Base-by-base conservation (phyloP, 2,329 filamentous ascomycete species). In the Paecilomyces sp. region DNA sequence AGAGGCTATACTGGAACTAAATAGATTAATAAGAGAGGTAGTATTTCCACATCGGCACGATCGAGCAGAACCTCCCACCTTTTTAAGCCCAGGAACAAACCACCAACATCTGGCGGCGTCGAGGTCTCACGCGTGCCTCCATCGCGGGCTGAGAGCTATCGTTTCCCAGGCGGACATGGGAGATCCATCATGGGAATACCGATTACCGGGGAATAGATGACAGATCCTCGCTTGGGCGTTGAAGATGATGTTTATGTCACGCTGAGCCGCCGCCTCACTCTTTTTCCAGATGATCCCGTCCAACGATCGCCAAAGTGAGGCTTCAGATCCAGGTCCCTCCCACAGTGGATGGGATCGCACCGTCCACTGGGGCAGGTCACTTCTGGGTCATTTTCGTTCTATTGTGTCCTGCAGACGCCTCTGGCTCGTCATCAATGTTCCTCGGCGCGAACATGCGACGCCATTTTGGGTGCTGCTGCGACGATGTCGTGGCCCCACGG, bases 401-500 rank as follows among this genome's bases (percentile, higher is more conserved):
- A 18, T 47, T 47, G 13, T 41, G 36, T 47, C 41, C 41, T 47
- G 41, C 41, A 47, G 41, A 3, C 57, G 15, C 53, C 60, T 54
- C 54, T 64, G 55, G 60, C 57, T 47, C 24, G 60, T 58, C 25
- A 52, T 61, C 56, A 57, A 55, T 55, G 56, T 59, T 60, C 22
- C 58, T 55, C 63, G 65, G 59, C 58, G 57, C 58, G 58, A 60
- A 59, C 55, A 67, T 66, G 68, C 64, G 62, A 63, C 59, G 61
- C 62, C 61, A 66, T 62, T 63, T 66, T 65, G 65, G 66, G 41
- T 47, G 61, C 66, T 62, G 61, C 64, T 65, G 65, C 64, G 63
- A 62, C 65, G 67, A 66, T 72, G 68, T 71, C 70, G 70, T 73
- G 71, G 71, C 70, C 69, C 71, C 70, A 72, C 55, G 70, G 61